Evolutionary conservation across 179 eudicot species (phyloP).

Genomic region (Carnegiea gigantea): DNA sequence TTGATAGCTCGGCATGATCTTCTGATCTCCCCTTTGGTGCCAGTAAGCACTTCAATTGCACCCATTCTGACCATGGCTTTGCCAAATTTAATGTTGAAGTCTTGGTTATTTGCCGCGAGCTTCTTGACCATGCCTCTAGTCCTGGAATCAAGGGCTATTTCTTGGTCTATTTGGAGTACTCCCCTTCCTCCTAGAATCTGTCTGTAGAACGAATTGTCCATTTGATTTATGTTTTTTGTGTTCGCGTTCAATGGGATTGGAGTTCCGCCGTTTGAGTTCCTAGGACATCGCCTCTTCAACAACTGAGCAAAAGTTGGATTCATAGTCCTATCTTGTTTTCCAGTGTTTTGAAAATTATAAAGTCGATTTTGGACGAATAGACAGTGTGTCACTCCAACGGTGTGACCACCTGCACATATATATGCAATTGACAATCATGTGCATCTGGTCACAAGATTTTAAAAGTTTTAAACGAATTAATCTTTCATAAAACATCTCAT

Average conservation of each 20-base stretch:
- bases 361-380: constrained; percentile 35
- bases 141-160: constrained; percentile 33
- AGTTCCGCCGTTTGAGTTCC: constrained; percentile 7
- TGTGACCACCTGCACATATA: constrained; percentile 37
- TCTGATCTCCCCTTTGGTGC: not conserved
- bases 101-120: constrained; percentile 13
- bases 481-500: no score
- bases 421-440: no score
- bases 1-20: constrained; percentile 43
- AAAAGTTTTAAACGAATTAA: no score
- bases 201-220: constrained; percentile 47
- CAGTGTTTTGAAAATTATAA: constrained; percentile 43
- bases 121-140: constrained; percentile 30
- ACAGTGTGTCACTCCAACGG: constrained; percentile 49
- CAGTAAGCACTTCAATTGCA: not conserved
- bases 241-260: constrained; percentile 38
- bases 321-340: constrained; percentile 39
- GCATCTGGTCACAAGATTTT: no score
- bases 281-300: constrained; percentile 33
- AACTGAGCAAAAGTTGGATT: constrained; percentile 26
- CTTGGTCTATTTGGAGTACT: constrained; percentile 48
- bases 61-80: constrained; percentile 9
- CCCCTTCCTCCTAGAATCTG: constrained; percentile 38
- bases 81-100: not conserved
- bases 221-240: constrained; percentile 22